A percentile compares a stretch with the other conserved stretches of the same genome.
Evolutionary conservation across 2,329 filamentous ascomycete genomes (phyloP).

Genomic region (Pestalotiopsis fici): DNA sequence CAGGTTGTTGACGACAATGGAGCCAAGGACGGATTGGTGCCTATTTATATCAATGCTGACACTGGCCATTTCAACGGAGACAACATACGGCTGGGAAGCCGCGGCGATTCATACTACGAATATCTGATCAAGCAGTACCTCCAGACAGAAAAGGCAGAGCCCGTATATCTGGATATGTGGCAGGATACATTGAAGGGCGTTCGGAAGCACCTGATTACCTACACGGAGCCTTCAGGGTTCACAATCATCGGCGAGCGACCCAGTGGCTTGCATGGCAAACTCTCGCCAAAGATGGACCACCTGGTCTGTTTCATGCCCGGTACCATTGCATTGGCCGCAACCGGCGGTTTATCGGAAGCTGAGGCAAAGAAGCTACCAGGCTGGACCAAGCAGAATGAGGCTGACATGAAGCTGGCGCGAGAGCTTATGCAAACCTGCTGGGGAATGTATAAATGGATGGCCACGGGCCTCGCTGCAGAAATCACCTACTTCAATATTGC

Average conservation of each 20-base stretch:
- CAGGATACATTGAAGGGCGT: constrained; percentile 81
- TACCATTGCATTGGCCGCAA: constrained; percentile 87
- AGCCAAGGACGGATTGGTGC: constrained; percentile 78
- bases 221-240: constrained; percentile 76
- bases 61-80: constrained; percentile 77
- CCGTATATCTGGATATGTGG: constrained; percentile 91
- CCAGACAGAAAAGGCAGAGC: constrained; percentile 85
- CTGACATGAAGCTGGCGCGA: constrained; percentile 82
- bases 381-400: constrained; percentile 81
- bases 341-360: constrained; percentile 73
- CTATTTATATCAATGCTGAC: constrained; percentile 85
- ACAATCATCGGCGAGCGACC: constrained; percentile 91
- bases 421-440: constrained; percentile 97
- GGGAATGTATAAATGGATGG: constrained; percentile 92
- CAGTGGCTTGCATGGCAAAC: constrained; percentile 61
- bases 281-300: constrained; percentile 96
- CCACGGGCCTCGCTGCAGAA: constrained; percentile 89
- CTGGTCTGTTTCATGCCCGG: constrained; percentile 97
- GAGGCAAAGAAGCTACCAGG: constrained; percentile 71
- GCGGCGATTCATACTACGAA: constrained; percentile 97
- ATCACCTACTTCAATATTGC: constrained; percentile 88
- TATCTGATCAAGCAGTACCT: constrained; percentile 98
- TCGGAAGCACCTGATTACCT: constrained; percentile 89
- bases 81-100: constrained; percentile 89
- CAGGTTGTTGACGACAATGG: constrained; percentile 84